These are phyloP conservation scores for Botrytis aclada DNA, from an alignment of 2,329 filamentous ascomycete species.

Conservation along the genomic window DNA sequence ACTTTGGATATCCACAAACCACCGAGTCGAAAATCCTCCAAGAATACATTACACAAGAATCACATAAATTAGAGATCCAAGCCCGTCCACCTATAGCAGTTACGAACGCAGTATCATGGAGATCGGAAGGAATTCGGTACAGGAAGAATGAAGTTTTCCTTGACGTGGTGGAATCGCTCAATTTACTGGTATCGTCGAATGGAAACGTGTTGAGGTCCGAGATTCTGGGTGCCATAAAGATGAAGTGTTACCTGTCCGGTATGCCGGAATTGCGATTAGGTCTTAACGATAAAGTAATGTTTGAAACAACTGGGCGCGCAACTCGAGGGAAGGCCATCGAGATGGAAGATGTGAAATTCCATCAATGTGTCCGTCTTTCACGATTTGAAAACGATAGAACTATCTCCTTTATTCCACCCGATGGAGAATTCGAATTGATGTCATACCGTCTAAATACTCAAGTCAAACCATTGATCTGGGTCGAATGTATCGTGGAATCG, in stretches of 20 bases:
- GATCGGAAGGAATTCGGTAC: conserved; percentile 95
- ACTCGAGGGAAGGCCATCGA: conserved; percentile 96
- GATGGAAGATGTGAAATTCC: conserved; percentile 99
- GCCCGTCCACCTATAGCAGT: conserved; percentile 95
- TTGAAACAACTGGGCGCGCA: conserved; percentile 91
- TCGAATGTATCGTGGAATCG: conserved; percentile 94
- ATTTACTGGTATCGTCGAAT: conserved; percentile 88
- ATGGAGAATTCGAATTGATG: conserved; percentile 99
- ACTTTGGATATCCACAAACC: conserved; percentile 98
- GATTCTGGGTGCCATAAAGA: conserved; percentile 95
- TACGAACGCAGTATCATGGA: conserved; percentile 97
- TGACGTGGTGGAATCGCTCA: conserved; percentile 94
- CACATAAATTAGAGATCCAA: conserved; percentile 96
- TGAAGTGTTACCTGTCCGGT: conserved; percentile 98
- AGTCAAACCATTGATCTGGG: conserved; percentile 98
- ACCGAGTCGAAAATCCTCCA: conserved; percentile 98
- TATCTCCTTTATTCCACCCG: conserved; percentile 97
- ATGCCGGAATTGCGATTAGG: conserved; percentile 96
- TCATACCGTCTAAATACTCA: conserved; percentile 98
- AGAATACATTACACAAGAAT: conserved; percentile 99
- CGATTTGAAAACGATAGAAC: conserved; percentile 98
- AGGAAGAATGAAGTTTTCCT: conserved; percentile 99
- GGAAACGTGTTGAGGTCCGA: conserved; percentile 95
- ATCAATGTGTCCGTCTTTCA: conserved; percentile 93
- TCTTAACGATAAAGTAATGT: conserved; percentile 99